Percentiles rank a stretch among this genome's conserved stretches.
Conservation (phyloP, 805 yeast genomes). For the Wickerhamiella brachini region DNA sequence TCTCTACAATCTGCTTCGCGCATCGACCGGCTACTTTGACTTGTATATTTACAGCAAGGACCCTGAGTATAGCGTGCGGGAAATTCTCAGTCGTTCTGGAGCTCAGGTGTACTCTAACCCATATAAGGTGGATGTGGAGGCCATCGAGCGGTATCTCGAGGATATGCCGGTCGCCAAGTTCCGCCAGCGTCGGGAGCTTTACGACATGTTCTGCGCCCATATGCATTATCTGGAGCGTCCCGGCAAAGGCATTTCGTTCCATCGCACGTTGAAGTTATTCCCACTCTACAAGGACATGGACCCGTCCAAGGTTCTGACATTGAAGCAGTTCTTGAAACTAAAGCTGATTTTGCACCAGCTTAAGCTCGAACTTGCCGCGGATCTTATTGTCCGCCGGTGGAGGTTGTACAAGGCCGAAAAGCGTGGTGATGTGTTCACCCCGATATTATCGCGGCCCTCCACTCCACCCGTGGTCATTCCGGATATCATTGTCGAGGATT, state of each 20-base stretch:
- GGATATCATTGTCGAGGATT: not conserved
- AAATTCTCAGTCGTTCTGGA: conserved; percentile 34
- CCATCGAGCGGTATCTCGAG: conserved; percentile 37
- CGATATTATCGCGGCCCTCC: not conserved
- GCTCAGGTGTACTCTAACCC: conserved; percentile 28
- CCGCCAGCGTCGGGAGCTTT: conserved; percentile 38
- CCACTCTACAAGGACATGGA: conserved; percentile 71
- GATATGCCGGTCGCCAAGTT: conserved; percentile 44
- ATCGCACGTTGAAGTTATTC: conserved; percentile 44
- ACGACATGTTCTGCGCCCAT: conserved; percentile 60
- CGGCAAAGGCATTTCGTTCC: conserved; percentile 37
- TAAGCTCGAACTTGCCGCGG: conserved; percentile 14
- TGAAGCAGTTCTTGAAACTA: conserved; percentile 22
- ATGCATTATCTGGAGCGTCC: conserved; percentile 32
- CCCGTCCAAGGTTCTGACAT: conserved; percentile 37
- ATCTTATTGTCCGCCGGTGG: conserved; percentile 15
- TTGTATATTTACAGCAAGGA: conserved; percentile 46
- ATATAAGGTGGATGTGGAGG: conserved; percentile 37
- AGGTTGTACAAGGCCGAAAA: not conserved
- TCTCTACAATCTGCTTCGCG: conserved; percentile 45
- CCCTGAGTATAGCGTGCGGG: conserved; percentile 38
- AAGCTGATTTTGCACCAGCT: conserved; percentile 20
- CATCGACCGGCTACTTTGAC: conserved; percentile 58
- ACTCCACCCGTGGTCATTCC: not conserved
- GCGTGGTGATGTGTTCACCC: not conserved